Evolutionary conservation across 2,329 filamentous ascomycete genomes (phyloP).

Genomic region (Neofusicoccum parvum): DNA sequence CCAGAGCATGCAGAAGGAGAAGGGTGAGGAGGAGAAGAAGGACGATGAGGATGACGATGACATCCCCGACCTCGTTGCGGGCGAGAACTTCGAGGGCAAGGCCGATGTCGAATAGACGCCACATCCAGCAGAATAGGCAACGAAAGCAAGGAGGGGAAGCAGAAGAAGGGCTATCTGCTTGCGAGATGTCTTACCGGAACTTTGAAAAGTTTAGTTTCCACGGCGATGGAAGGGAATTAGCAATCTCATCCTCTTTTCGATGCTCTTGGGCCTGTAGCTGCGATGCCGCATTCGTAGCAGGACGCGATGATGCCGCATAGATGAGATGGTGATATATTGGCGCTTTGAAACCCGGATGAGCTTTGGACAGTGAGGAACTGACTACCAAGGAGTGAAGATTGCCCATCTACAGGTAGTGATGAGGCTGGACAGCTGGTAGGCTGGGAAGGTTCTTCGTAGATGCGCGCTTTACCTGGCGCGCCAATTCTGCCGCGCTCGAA

Average conservation of each 20-base stretch:
- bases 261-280: constrained; percentile 11
- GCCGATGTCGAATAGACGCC: constrained; percentile 74
- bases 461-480: too few relatives aligned
- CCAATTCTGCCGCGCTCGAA: too few relatives aligned
- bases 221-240: constrained; percentile 18
- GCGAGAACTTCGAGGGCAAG: constrained; percentile 96
- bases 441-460: too few relatives aligned
- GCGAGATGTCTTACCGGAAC: constrained; percentile 10
- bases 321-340: not conserved
- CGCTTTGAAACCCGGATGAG: too few relatives aligned
- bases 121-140: not conserved
- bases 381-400: too few relatives aligned
- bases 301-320: not conserved
- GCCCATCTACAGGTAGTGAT: too few relatives aligned
- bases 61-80: constrained; percentile 94
- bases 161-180: constrained; percentile 1
- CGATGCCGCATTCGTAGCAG: not conserved
- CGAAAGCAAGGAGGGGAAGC: not conserved
- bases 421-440: too few relatives aligned
- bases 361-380: too few relatives aligned
- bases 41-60: constrained; percentile 72
- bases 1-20: constrained; percentile 97
- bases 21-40: constrained; percentile 74
- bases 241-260: constrained; percentile 21
- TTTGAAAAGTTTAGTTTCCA: constrained; percentile 16